A percentile compares a stretch with the other conserved stretches of the same genome.
Conservation (phyloP, 2,329 filamentous ascomycete genomes). For the Arthrinium phaeospermum region DNA sequence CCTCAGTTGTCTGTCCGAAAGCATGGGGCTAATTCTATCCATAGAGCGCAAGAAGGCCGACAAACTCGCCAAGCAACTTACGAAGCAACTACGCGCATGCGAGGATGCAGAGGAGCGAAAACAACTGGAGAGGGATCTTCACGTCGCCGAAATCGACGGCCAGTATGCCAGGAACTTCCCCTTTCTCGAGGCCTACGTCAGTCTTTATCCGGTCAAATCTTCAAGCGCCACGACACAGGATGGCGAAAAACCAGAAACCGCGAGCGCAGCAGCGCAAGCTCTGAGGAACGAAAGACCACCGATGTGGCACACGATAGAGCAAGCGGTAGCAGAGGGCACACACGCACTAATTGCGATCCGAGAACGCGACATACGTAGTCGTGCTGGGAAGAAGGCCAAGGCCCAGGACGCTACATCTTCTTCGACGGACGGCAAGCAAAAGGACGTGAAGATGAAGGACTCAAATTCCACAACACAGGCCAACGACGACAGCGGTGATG, state of each 20-base stretch:
- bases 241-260: slow-evolving; percentile 45
- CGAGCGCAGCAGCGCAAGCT: slow-evolving; percentile 48
- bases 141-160: slow-evolving; percentile 73
- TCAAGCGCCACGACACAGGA: slow-evolving; percentile 33
- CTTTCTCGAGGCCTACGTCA: slow-evolving; percentile 72
- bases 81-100: slow-evolving; percentile 59
- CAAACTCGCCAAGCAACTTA: slow-evolving; percentile 68
- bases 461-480: slow-evolving; percentile 38
- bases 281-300: slow-evolving; percentile 56
- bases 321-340: slow-evolving; percentile 54
- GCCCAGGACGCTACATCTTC: not conserved
- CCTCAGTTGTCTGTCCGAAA: slow-evolving; percentile 2
- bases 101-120: slow-evolving; percentile 58
- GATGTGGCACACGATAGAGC: slow-evolving; percentile 73
- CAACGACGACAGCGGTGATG: slow-evolving; percentile 46
- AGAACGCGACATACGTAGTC: slow-evolving; percentile 31
- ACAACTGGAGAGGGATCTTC: slow-evolving; percentile 61
- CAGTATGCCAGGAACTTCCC: slow-evolving; percentile 79
- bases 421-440: not conserved
- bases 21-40: slow-evolving; percentile 23
- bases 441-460: slow-evolving; percentile 41
- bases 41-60: slow-evolving; percentile 76
- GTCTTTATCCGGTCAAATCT: slow-evolving; percentile 56
- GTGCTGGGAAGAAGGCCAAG: slow-evolving; percentile 21
- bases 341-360: slow-evolving; percentile 34